A percentile compares a stretch with the other conserved stretches of the same genome.
Conservation (phyloP, 371 early-diverging fungal species). For the Mortierella sp. region DNA sequence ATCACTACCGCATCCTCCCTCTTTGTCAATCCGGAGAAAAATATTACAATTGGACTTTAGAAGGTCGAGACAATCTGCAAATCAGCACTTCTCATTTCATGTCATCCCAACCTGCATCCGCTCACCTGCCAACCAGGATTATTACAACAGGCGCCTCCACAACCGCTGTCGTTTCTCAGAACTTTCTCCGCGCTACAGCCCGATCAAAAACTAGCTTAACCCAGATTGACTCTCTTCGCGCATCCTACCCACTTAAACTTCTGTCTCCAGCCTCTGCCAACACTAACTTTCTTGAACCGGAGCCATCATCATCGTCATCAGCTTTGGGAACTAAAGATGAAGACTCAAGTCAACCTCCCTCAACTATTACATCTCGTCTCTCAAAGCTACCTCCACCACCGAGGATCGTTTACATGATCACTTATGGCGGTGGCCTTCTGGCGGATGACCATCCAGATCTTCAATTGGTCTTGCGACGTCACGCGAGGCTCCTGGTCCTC, state of each 20-base stretch:
- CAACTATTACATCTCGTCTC: neutral
- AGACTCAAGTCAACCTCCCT: neutral
- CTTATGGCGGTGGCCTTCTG: constrained; percentile 50
- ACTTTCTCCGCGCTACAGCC: constrained; percentile 41
- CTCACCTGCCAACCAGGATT: constrained; percentile 31
- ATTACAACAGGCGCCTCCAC: constrained; percentile 40
- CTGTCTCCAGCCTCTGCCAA: constrained; percentile 45
- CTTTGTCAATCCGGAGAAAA: neutral
- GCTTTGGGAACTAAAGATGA: neutral
- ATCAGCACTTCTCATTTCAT: constrained; percentile 4
- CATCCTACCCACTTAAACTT: constrained; percentile 50
- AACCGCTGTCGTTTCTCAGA: constrained; percentile 50
- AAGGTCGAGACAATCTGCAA: neutral
- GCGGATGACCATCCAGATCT: constrained; percentile 54
- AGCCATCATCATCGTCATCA: constrained; percentile 1
- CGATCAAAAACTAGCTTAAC: constrained; percentile 48
- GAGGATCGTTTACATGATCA: constrained; percentile 54
- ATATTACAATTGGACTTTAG: neutral
- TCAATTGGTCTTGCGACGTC: constrained; percentile 31
- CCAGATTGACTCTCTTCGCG: constrained; percentile 51
- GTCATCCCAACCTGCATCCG: constrained; percentile 48
- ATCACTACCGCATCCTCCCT: neutral
- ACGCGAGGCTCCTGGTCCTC: constrained; percentile 32
- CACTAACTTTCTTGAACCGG: constrained; percentile 10
- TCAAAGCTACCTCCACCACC: constrained; percentile 27